Conservation (phyloP, 805 yeast species). For the Ogataea saltuana region DNA sequence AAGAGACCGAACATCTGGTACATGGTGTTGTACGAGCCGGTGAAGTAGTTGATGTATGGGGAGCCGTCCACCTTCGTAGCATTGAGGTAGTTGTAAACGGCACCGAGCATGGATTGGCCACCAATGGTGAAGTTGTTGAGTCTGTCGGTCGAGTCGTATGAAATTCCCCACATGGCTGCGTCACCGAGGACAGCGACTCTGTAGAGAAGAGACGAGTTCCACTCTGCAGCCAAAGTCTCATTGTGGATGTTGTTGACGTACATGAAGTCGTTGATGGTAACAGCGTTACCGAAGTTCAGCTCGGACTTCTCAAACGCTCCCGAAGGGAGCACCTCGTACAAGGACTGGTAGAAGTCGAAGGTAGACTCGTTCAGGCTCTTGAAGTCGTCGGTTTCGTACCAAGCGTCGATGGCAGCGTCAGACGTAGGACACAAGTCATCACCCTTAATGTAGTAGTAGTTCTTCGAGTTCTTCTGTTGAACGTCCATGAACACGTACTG, state of each 20-base stretch:
- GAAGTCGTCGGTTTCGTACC: slow-evolving; percentile 35
- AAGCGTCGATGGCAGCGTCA: slow-evolving; percentile 35
- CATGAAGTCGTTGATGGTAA: slow-evolving; percentile 43
- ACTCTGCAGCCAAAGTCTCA: slow-evolving; percentile 36
- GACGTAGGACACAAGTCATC: slow-evolving; percentile 43
- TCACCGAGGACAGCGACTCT: slow-evolving; percentile 41
- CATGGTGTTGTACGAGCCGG: slow-evolving; percentile 49
- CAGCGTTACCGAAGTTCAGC: slow-evolving; percentile 42
- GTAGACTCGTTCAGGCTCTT: slow-evolving; percentile 37
- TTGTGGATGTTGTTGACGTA: slow-evolving; percentile 44
- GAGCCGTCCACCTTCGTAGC: slow-evolving; percentile 36
- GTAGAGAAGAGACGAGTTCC: slow-evolving; percentile 35
- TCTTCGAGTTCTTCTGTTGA: slow-evolving; percentile 38
- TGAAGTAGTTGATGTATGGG: slow-evolving; percentile 43
- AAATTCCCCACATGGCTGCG: slow-evolving; percentile 40
- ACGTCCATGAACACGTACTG: slow-evolving; percentile 46
- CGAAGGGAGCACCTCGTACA: slow-evolving; percentile 32
- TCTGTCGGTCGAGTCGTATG: slow-evolving; percentile 34
- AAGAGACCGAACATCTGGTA: slow-evolving; percentile 41
- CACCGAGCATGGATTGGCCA: slow-evolving; percentile 42
- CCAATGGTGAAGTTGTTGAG: slow-evolving; percentile 40
- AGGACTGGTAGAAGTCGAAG: slow-evolving; percentile 39
- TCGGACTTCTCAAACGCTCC: slow-evolving; percentile 31
- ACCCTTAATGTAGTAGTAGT: slow-evolving; percentile 44
- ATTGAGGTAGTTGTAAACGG: slow-evolving; percentile 37